Conservation (phyloP, 2,329 filamentous ascomycete species). For the Claviceps digitariae region DNA sequence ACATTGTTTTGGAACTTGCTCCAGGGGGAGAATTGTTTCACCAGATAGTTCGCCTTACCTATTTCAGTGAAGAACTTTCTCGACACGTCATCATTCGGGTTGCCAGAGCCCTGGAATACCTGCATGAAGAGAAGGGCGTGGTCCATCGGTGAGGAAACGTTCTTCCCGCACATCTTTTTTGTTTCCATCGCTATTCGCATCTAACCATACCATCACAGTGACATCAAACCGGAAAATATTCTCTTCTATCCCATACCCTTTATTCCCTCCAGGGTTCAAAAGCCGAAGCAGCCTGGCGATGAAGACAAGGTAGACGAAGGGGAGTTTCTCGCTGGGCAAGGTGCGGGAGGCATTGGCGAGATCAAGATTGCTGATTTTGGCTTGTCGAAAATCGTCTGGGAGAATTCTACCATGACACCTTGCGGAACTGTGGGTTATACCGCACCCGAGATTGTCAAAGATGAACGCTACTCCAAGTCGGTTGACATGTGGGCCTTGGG, state of each 20-base stretch:
- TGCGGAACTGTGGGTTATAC: conserved; percentile 98
- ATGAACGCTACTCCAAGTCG: conserved; percentile 95
- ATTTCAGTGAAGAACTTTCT: conserved; percentile 93
- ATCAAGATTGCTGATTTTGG: conserved; percentile 99
- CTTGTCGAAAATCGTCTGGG: conserved; percentile 95
- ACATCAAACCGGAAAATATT: conserved; percentile 97
- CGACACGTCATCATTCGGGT: conserved; percentile 92
- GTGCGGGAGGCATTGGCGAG: conserved; percentile 77
- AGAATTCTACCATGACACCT: conserved; percentile 96
- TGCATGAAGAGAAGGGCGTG: conserved; percentile 89
- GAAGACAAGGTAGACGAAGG: conserved; percentile 97
- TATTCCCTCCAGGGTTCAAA: conserved; percentile 64
- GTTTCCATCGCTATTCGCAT: no score
- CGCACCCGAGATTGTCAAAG: conserved; percentile 95
- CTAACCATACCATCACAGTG: conserved; percentile 36
- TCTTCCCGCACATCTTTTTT: neutral
- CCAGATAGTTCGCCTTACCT: conserved; percentile 93
- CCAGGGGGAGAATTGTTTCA: conserved; percentile 96
- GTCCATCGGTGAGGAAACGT: conserved; percentile 65
- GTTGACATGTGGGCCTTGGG: conserved; percentile 99
- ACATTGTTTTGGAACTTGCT: conserved; percentile 89
- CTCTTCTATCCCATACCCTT: conserved; percentile 81
- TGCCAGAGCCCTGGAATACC: conserved; percentile 82
- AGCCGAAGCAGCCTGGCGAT: conserved; percentile 73
- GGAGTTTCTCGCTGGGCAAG: conserved; percentile 71